phyloP scores from a whole-genome alignment of 2,329 filamentous ascomycete species.

The Diplodia corticola region DNA sequence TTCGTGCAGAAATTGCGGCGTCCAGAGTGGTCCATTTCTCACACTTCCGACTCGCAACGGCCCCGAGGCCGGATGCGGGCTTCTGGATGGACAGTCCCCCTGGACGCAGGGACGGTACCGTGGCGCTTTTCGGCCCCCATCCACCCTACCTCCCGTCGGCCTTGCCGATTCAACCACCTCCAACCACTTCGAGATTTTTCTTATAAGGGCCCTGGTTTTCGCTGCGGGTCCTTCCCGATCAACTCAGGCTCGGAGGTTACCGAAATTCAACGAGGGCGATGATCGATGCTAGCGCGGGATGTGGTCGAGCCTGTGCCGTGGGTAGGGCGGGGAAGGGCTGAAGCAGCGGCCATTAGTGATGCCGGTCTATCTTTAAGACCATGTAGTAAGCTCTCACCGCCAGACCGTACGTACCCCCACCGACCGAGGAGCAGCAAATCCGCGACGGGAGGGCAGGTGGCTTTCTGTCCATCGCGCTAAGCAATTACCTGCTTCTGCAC shows the following conservation, averaged over 20 bases:
- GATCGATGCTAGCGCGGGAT: neutral
- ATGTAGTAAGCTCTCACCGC: constrained; percentile 13
- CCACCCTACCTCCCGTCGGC: neutral
- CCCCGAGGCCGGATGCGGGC: neutral
- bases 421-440: neutral
- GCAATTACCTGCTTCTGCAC: neutral
- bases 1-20: neutral
- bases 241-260: neutral
- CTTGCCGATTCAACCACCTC: neutral
- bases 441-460: neutral
- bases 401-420: neutral
- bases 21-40: neutral
- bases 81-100: neutral
- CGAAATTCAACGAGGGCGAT: neutral
- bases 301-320: neutral
- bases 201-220: neutral
- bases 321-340: constrained; percentile 7
- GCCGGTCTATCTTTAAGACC: constrained; percentile 3
- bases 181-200: neutral
- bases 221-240: constrained; percentile 1
- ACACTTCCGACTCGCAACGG: neutral
- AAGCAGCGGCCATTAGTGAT: neutral
- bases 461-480: neutral
- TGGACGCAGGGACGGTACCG: neutral
- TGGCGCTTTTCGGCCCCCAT: neutral